phyloP scores from a whole-genome alignment of 768 basidiomycete species.

The Termitomyces sp. region DNA sequence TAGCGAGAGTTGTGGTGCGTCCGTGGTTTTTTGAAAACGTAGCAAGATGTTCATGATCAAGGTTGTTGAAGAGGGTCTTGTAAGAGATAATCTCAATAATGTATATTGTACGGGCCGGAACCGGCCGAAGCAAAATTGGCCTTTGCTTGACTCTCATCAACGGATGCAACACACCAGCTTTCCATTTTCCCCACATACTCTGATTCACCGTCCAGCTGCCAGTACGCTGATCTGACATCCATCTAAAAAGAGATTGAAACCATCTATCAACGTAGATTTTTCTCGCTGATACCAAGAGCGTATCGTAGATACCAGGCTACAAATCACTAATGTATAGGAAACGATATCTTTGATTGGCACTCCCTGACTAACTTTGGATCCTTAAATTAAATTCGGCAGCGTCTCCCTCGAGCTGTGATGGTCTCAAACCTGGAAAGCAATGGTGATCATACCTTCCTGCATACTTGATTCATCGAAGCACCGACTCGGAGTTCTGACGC shows the following conservation, averaged over 20 bases:
- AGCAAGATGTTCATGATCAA: too few relatives aligned
- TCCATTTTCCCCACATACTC: too few relatives aligned
- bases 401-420: not conserved
- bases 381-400: not conserved
- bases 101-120: not conserved
- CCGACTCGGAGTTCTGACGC: not conserved
- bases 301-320: not conserved
- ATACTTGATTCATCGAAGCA: not conserved
- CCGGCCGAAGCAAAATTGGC: not conserved
- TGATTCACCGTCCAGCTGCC: too few relatives aligned
- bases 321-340: too few relatives aligned
- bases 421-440: too few relatives aligned
- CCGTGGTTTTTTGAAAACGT: not conserved
- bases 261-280: not conserved
- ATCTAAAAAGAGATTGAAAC: too few relatives aligned
- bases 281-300: not conserved
- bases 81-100: too few relatives aligned
- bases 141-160: too few relatives aligned
- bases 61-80: too few relatives aligned
- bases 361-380: not conserved
- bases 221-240: too few relatives aligned
- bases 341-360: not conserved
- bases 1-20: not conserved
- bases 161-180: too few relatives aligned
- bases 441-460: not conserved